Evolutionary conservation across 352 stramenopile species (phyloP).

Genomic region (Phytophthora sp.): DNA sequence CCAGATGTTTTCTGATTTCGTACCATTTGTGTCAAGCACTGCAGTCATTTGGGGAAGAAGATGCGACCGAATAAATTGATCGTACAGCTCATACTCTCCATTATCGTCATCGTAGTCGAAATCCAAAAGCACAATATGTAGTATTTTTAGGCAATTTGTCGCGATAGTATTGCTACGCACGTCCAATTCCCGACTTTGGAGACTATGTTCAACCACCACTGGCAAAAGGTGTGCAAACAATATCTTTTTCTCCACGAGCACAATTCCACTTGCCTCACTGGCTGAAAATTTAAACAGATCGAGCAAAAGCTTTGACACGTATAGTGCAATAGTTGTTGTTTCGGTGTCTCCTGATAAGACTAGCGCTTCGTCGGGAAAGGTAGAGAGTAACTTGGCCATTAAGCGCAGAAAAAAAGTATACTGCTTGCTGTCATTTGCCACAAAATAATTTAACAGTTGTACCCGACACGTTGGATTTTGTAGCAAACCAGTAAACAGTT

Average conservation of each 20-base stretch:
- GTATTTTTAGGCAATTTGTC: constrained; percentile 55
- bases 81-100: constrained; percentile 26
- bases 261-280: constrained; percentile 43
- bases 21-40: constrained; percentile 15
- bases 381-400: constrained; percentile 64
- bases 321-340: constrained; percentile 32
- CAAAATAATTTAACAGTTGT: constrained; percentile 65
- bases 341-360: constrained; percentile 10
- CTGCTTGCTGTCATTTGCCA: constrained; percentile 62
- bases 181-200: no score
- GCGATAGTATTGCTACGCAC: constrained; percentile 35
- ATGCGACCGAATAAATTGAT: constrained; percentile 47
- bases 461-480: constrained; percentile 51
- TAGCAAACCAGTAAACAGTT: constrained; percentile 55
- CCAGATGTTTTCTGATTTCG: constrained; percentile 55
- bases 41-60: constrained; percentile 50
- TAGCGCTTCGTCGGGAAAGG: constrained; percentile 54
- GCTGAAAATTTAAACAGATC: constrained; percentile 49
- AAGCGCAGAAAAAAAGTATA: constrained; percentile 74
- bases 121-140: constrained; percentile 60
- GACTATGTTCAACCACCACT: constrained; percentile 40
- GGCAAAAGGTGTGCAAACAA: constrained; percentile 65
- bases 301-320: constrained; percentile 52
- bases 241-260: constrained; percentile 47
- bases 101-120: constrained; percentile 37